Evolutionary conservation across 805 yeast genomes (phyloP).

Genomic region (Kodamaea hsintzibuensis): DNA sequence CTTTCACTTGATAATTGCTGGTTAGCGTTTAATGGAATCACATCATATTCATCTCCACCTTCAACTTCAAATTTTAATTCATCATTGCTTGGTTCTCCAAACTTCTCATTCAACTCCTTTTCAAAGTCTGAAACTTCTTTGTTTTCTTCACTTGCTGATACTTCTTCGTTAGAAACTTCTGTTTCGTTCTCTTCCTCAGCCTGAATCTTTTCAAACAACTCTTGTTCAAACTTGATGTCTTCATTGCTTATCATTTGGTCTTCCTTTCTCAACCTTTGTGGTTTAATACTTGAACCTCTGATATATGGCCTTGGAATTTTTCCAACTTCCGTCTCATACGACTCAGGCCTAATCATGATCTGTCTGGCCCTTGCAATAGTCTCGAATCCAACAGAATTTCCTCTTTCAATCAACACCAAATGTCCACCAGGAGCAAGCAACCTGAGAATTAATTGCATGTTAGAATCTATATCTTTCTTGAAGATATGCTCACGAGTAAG

Average conservation of each 20-base stretch:
- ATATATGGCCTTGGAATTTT: conserved; percentile 72
- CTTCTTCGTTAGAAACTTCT: conserved; percentile 15
- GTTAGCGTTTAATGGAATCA: conserved; percentile 19
- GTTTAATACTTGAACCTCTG: conserved; percentile 47
- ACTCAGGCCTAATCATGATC: conserved; percentile 83
- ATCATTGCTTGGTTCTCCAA: conserved; percentile 43
- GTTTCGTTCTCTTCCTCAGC: conserved; percentile 20
- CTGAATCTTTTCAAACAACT: conserved; percentile 28
- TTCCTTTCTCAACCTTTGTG: conserved; percentile 36
- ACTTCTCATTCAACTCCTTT: conserved; percentile 36
- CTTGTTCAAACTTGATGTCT: conserved; percentile 33
- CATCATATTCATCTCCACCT: conserved; percentile 30
- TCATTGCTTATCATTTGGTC: conserved; percentile 39
- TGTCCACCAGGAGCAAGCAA: conserved; percentile 78
- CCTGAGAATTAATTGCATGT: conserved; percentile 56
- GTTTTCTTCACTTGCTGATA: not conserved
- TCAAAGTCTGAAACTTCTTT: conserved; percentile 20
- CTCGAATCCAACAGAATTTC: conserved; percentile 88
- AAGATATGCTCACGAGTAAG: conserved; percentile 58
- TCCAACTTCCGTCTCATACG: conserved; percentile 51
- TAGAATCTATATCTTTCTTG: conserved; percentile 73
- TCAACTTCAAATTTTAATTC: conserved; percentile 53
- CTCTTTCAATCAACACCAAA: conserved; percentile 79
- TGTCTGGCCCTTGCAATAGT: conserved; percentile 88
- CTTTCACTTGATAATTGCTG: conserved; percentile 19